Evolutionary conservation across 2,329 filamentous ascomycete species (phyloP), one percentile per base, ranked within the genome.

Genomic region (Aureobasidium pullulans): DNA sequence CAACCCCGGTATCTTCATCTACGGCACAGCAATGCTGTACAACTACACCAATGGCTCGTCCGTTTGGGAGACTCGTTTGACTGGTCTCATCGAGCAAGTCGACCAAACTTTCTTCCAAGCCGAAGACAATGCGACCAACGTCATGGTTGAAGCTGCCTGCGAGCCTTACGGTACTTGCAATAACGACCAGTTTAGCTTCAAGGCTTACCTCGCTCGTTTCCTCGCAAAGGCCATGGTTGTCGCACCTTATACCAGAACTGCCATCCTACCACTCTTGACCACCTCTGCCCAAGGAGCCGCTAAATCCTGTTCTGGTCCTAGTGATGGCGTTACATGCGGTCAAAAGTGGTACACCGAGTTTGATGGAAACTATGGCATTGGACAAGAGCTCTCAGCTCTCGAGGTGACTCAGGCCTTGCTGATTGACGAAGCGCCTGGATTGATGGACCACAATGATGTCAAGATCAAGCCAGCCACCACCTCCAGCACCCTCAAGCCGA

Each of bases 121-220:
- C 0, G 73, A 64, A 53, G 67, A 76, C 47, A 78, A 80, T 62
- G 70, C 74, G 0, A 75, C 74, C 15, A 73, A 81, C 66, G 72
- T 90, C 69, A 80, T 89, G 69, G 81, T 78, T 66, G 88, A 91
- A 73, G 77, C 78, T 62, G 81, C 82, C 32, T 92, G 88, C 74
- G 88, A 91, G 16, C 60, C 60, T 8, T 39, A 52, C 52, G 16
- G 23, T 9, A 73, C 71, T 29, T 92, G 88, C 77, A 82, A 89
- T 73, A 79, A 79, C 63, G 87, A 91, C 70, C 86, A 90, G 74
- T 81, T 81, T 66, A 84, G 80, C 49, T 91, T 90, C 82, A 91
- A 91, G 74, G 87, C 85, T 10, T 90, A 89, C 70, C 76, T 90
- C 29, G 73, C 83, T 29, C 84, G 88, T 46, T 91, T 86, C 83